Conservation (phyloP, 139 green algal species). For the Marvania coccoides region DNA sequence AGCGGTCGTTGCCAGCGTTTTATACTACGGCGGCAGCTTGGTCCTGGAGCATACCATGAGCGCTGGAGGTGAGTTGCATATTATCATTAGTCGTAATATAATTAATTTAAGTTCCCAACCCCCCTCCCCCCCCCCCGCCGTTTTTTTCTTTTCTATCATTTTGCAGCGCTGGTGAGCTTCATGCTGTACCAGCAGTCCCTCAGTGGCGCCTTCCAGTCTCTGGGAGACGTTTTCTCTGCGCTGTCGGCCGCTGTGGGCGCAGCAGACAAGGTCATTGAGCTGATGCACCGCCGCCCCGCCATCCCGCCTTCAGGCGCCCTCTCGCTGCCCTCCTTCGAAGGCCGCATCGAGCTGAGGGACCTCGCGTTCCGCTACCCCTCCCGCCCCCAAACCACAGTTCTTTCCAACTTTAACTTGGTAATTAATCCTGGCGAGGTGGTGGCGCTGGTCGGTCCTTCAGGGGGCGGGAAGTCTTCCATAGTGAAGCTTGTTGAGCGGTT, state of each 20-base stretch:
- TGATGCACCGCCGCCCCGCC: slow-evolving; percentile 43
- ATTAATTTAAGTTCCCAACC: too few species aligned
- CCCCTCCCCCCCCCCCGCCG: too few species aligned
- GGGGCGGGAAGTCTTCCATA: slow-evolving; percentile 81
- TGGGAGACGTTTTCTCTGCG: slow-evolving; percentile 70
- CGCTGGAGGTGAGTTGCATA: too few species aligned
- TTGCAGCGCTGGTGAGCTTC: slow-evolving; percentile 69
- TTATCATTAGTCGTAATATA: too few species aligned
- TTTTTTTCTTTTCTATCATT: too few species aligned
- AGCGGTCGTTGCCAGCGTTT: slow-evolving; percentile 45
- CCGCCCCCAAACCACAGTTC: slow-evolving; percentile 43
- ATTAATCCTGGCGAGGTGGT: slow-evolving; percentile 63
- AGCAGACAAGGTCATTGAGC: slow-evolving; percentile 71
- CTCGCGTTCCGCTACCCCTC: slow-evolving; percentile 81
- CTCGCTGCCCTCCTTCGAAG: slow-evolving; percentile 22
- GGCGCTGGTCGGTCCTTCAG: slow-evolving; percentile 77
- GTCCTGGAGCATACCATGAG: slow-evolving; percentile 44
- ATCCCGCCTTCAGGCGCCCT: slow-evolving; percentile 20
- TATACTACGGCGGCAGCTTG: slow-evolving; percentile 54
- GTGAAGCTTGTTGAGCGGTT: slow-evolving; percentile 89
- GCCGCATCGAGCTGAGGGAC: slow-evolving; percentile 51
- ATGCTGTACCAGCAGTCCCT: slow-evolving; percentile 79
- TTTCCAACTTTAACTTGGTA: slow-evolving; percentile 45
- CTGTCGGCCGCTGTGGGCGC: slow-evolving; percentile 71
- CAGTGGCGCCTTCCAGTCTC: slow-evolving; percentile 49